Base-by-base conservation (phyloP, 192 early-diverging fungal genomes). In the Pilaira anomala region DNA sequence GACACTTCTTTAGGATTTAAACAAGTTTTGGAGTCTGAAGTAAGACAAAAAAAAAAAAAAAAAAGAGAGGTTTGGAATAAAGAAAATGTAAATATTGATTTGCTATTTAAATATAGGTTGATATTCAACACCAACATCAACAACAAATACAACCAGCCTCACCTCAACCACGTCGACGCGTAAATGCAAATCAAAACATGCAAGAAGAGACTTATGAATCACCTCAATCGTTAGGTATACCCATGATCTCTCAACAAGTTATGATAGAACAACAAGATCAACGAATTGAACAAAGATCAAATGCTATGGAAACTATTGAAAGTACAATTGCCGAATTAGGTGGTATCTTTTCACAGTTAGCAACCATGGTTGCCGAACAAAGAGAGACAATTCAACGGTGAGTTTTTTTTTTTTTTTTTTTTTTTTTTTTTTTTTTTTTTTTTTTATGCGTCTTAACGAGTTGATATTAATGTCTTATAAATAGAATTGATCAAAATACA, bases 301-400 rank as follows among this genome's bases (percentile, higher is more conserved):
- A 88, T 9, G 94, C 96, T 0, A 96, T 98, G 63, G 91, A 93
- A 68, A 91, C 91, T 5, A 97, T 99, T 71, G 96, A 99, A 74
- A 87, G 88, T 7, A 99, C 97, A 5, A 96, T 99, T 62, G 89
- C 95, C 0, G 97, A 99, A 71, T 88, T 98, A 18, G 92, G 92
- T 7, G 84, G 86, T 63, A 91, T 95, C 26, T 96, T 94, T 68
- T 85, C 85, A 60, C 87, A 93, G 68, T 84, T 96, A 62, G 91
- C 91, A 9, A 79, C 83, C 5, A 88, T 96, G 82, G 83, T 96
- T 6, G 86, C 91, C 12, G 88, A 86, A 52, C 94, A 96, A 72
- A 74, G 93, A 18, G 92, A 96, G 57, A 84, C 86, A 62, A 91
- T 96, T 14, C 91, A 91, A 74, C 62, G 87, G 70, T 77, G 73